These are phyloP conservation scores for Tuber borchii DNA, from an alignment of 495 filamentous ascomycete genomes.

Conservation along the genomic window DNA sequence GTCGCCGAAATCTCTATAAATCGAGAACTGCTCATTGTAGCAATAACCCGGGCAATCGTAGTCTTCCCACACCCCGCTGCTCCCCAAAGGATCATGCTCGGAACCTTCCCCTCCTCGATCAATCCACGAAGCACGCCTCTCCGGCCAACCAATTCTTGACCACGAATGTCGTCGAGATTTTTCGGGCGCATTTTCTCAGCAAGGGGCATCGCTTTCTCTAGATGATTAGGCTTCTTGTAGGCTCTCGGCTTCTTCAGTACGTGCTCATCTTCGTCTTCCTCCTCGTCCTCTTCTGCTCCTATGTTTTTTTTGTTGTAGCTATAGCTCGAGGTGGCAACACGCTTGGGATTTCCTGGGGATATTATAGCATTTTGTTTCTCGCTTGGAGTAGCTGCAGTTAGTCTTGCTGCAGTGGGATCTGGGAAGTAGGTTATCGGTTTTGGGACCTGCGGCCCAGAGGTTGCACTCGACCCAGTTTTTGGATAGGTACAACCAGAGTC, in stretches of 20 bases:
- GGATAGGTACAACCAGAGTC: slow-evolving; percentile 66
- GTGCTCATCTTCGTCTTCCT: slow-evolving; percentile 9
- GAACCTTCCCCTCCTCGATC: slow-evolving; percentile 78
- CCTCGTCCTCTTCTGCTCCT: slow-evolving; percentile 1
- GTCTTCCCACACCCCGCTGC: slow-evolving; percentile 90
- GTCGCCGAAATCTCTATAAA: slow-evolving; percentile 97
- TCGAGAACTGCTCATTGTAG: slow-evolving; percentile 68
- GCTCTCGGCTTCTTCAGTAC: slow-evolving; percentile 16
- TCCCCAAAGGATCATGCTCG: slow-evolving; percentile 95
- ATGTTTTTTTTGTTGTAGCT: slow-evolving; percentile 14
- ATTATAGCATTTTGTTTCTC: not conserved
- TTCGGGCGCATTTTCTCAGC: slow-evolving; percentile 90
- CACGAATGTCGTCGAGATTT: slow-evolving; percentile 76
- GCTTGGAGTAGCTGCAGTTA: not conserved
- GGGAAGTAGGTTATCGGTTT: not conserved
- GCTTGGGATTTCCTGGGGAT: not conserved
- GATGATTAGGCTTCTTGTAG: slow-evolving; percentile 53
- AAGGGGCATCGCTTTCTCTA: slow-evolving; percentile 69
- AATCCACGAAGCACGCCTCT: slow-evolving; percentile 79
- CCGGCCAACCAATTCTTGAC: slow-evolving; percentile 84
- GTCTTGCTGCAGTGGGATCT: not conserved
- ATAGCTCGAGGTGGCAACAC: not conserved
- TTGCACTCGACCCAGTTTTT: slow-evolving; percentile 36
- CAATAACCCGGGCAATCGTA: slow-evolving; percentile 88
- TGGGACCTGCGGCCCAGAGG: not conserved